Base-by-base conservation (phyloP, 176 grass and related monocot genomes). In the Dactylis glomerata region DNA sequence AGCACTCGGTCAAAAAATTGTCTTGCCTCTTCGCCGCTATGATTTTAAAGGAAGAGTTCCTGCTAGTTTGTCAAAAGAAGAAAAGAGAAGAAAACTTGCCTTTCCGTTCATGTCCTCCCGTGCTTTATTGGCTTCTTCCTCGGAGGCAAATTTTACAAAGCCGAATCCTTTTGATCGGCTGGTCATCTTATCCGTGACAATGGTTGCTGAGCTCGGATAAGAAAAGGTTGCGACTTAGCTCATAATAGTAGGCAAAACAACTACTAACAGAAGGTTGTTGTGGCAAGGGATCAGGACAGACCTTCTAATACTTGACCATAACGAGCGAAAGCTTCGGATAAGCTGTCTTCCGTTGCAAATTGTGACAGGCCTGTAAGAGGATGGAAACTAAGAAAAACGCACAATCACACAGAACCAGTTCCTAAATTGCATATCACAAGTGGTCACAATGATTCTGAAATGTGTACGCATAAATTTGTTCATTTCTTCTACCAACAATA, bases 261-360 rank as follows among this genome's bases (percentile, higher is more conserved):
- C 4, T 30, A 82, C 46, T 22, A 52, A 32, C 0, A 5, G 8
- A 26, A 79, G 3, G 34, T 46, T 31, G 44, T 2, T 80, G 24
- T 36, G 61, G n/a, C 33, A 67, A 67, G 68, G 15, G 68, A 71
- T 17, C 76, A 71, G 22, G 62, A 34, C 31, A 19, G 24, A 97
- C 95, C 89, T 91, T 93, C 86, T 84, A 95, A 90, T 83, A 92
- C 88, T 88, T 97, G 95, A 58, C 92, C 92, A 30, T 86, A 95
- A 50, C 70, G 80, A 1, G 56, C 78, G 55, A 90, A 86, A 17
- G 80, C 84, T 83, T 90, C 88, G 38, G 88, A 37, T 73, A 90
- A 57, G 37, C 67, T 90, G 57, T 86, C 80, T 38, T 87, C 84
- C 6, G 88, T 75, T 73, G 84, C 88, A 75, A 90, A 90, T 6